phyloP scores from a whole-genome alignment of 768 basidiomycete species.

The Boletus reticulatus region DNA sequence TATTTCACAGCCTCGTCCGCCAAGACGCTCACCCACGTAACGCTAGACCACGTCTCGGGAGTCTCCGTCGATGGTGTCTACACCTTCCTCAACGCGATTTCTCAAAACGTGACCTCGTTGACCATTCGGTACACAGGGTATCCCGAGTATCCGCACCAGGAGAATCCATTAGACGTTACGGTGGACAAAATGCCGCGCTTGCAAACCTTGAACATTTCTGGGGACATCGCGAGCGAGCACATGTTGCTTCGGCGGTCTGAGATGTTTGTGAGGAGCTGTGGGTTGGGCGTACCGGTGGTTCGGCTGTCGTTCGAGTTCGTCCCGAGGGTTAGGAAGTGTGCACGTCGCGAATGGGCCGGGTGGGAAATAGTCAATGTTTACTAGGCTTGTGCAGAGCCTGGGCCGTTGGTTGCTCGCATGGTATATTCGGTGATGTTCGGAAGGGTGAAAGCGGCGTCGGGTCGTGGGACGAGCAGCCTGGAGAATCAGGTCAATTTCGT shows the following conservation, averaged over 20 bases:
- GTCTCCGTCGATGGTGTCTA: background rate
- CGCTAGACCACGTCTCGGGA: background rate
- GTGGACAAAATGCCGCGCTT: background rate
- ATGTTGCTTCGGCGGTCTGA: background rate
- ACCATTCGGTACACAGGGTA: background rate
- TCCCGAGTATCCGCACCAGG: no score
- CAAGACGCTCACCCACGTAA: background rate
- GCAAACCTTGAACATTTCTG: background rate
- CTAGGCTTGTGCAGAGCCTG: no score
- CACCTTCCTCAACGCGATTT: background rate
- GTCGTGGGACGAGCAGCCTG: no score
- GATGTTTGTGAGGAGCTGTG: background rate
- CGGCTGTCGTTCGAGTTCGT: background rate
- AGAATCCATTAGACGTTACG: background rate
- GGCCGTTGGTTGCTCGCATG: no score
- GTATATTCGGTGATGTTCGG: no score
- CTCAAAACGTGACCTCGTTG: background rate
- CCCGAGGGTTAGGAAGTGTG: background rate
- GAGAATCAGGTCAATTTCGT: no score
- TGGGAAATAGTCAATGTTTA: background rate
- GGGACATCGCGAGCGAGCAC: background rate
- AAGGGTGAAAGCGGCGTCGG: no score
- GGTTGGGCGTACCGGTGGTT: background rate
- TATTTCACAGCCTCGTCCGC: background rate
- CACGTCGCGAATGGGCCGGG: background rate